These are phyloP conservation scores for Eutypa lata DNA, from an alignment of 2,329 filamentous ascomycete genomes.

Conservation along the genomic window DNA sequence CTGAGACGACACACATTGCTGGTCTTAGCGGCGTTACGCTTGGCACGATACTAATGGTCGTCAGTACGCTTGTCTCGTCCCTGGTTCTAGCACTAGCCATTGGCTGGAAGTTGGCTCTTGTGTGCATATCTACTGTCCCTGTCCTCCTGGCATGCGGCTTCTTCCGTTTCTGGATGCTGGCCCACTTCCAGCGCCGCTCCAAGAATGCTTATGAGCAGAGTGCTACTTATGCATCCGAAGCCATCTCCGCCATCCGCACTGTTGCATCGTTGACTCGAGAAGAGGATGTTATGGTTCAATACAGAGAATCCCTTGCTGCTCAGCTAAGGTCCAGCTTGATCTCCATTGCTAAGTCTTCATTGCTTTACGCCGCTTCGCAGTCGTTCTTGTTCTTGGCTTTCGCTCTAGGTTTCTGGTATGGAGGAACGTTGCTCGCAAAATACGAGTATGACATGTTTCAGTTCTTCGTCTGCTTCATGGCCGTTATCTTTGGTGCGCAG, in stretches of 20 bases:
- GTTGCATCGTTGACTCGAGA: slow-evolving; percentile 90
- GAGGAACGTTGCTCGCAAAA: slow-evolving; percentile 70
- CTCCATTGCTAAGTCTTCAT: slow-evolving; percentile 73
- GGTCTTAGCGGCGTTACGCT: slow-evolving; percentile 85
- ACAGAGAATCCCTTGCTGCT: slow-evolving; percentile 61
- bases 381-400: slow-evolving; percentile 80
- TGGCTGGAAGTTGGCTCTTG: slow-evolving; percentile 84
- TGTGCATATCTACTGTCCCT: slow-evolving; percentile 76
- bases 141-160: slow-evolving; percentile 79
- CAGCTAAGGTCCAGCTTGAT: slow-evolving; percentile 68
- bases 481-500: slow-evolving; percentile 88
- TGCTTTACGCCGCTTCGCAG: slow-evolving; percentile 81
- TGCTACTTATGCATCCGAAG: slow-evolving; percentile 87
- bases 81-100: slow-evolving; percentile 68
- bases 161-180: slow-evolving; percentile 80
- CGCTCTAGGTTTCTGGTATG: slow-evolving; percentile 91
- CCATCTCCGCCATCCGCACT: slow-evolving; percentile 89
- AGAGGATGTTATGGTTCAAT: slow-evolving; percentile 70
- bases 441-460: slow-evolving; percentile 74
- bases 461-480: slow-evolving; percentile 88
- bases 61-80: slow-evolving; percentile 74
- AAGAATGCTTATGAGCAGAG: slow-evolving; percentile 78
- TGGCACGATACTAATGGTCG: slow-evolving; percentile 78
- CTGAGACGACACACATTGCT: slow-evolving; percentile 83
- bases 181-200: slow-evolving; percentile 73